Conservation (phyloP, 179 eudicot species). For the Actinidia chinensis region DNA sequence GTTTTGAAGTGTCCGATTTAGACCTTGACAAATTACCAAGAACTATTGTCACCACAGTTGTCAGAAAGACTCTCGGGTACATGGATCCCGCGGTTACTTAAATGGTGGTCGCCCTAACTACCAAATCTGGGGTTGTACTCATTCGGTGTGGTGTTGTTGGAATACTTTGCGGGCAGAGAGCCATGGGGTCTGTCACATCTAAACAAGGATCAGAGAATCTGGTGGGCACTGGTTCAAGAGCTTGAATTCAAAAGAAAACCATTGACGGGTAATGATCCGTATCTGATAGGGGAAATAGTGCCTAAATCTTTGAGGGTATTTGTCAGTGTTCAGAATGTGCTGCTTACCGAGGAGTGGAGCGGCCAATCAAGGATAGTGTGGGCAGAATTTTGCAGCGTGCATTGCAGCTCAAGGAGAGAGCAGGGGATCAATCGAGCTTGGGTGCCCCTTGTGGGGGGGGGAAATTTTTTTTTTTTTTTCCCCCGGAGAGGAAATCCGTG, state of each 20-base stretch:
- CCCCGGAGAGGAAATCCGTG: neutral
- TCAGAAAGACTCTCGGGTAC: conserved; percentile 36
- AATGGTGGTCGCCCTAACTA: conserved; percentile 30
- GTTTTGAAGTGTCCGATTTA: conserved; percentile 38
- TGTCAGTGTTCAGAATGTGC: conserved; percentile 17
- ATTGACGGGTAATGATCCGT: conserved; percentile 38
- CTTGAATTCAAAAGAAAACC: conserved; percentile 13
- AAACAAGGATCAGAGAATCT: conserved; percentile 30
- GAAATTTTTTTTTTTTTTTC: too few species aligned
- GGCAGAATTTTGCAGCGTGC: conserved; percentile 19
- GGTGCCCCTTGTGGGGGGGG: neutral
- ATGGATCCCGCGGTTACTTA: conserved; percentile 42
- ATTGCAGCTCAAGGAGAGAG: conserved; percentile 16
- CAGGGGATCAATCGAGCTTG: neutral
- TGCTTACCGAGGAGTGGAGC: neutral
- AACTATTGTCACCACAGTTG: conserved; percentile 28
- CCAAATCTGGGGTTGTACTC: conserved; percentile 53
- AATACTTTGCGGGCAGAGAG: conserved; percentile 41
- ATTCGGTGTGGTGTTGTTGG: conserved; percentile 47
- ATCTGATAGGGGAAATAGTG: conserved; percentile 31
- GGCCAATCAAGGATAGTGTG: conserved; percentile 24
- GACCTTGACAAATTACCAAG: neutral
- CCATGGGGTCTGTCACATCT: conserved; percentile 23
- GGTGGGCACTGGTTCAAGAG: conserved; percentile 37
- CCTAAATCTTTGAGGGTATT: conserved; percentile 33